phyloP scores from a whole-genome alignment of 2,329 filamentous ascomycete species.

The Canariomyces notabilis region DNA sequence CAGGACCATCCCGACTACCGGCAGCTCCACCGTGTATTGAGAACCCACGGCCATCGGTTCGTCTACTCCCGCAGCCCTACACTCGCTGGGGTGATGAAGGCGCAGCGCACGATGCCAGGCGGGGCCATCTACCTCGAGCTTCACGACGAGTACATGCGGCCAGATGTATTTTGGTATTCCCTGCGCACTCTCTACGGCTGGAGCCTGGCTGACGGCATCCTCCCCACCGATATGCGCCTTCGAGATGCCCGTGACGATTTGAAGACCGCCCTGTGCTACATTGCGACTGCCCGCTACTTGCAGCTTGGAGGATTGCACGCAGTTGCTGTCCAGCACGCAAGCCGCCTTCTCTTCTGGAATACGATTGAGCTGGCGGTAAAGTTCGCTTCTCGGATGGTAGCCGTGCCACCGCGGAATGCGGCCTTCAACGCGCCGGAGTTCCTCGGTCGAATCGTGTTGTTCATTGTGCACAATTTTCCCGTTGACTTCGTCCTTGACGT shows the following conservation, averaged over 20 bases:
- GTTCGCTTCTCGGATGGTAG: slow-evolving; percentile 30
- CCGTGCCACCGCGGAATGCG: slow-evolving; percentile 18
- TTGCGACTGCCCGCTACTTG: slow-evolving; percentile 21
- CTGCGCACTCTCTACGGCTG: slow-evolving; percentile 55
- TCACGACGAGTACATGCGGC: slow-evolving; percentile 48
- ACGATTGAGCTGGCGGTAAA: slow-evolving; percentile 27
- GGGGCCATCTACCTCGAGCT: slow-evolving; percentile 43
- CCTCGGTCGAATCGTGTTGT: slow-evolving; percentile 43
- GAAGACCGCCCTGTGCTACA: slow-evolving; percentile 23
- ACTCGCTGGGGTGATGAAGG: slow-evolving; percentile 29
- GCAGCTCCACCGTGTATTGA: slow-evolving; percentile 25
- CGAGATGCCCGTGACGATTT: slow-evolving; percentile 21
- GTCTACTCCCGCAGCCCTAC: slow-evolving; percentile 50
- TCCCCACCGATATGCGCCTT: slow-evolving; percentile 24
- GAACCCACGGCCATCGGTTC: slow-evolving; percentile 50
- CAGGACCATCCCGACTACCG: slow-evolving; percentile 19
- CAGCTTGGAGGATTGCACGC: slow-evolving; percentile 18
- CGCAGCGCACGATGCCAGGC: slow-evolving; percentile 27
- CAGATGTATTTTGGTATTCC: slow-evolving; percentile 53
- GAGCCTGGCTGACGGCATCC: slow-evolving; percentile 35
- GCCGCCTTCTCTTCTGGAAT: slow-evolving; percentile 26
- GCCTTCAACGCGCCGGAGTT: slow-evolving; percentile 42
- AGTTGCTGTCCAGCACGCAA: slow-evolving; percentile 20
- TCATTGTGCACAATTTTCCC: slow-evolving; percentile 47
- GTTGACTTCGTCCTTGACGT: slow-evolving; percentile 49